Evolutionary conservation across 306 rosid species (phyloP).

Genomic region (Pachyrhizus erosus): DNA sequence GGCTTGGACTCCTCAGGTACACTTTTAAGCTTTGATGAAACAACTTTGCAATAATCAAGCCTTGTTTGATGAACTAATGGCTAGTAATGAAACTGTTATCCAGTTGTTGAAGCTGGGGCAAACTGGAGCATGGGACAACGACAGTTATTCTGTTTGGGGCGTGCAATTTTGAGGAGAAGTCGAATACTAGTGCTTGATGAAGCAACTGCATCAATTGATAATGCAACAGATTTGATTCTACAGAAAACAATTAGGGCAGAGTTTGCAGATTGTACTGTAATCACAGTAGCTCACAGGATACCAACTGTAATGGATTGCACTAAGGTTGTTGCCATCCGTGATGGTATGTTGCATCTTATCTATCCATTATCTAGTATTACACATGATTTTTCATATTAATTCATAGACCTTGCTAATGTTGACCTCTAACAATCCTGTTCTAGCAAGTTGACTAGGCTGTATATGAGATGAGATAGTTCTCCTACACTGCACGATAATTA

Average conservation of each 20-base stretch:
- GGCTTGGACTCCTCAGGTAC: conserved; percentile 70
- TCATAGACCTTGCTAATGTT: background rate
- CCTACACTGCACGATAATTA: background rate
- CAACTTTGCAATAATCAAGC: background rate
- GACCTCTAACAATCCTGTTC: background rate
- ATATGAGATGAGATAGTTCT: background rate
- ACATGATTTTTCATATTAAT: background rate
- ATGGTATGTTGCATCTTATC: conserved; percentile 49
- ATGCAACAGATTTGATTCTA: background rate
- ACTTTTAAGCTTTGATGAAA: background rate
- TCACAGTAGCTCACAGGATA: background rate
- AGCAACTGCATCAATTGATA: conserved; percentile 19
- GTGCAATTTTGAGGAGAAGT: conserved; percentile 6
- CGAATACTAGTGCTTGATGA: background rate
- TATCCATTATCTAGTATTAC: background rate
- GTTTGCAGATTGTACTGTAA: conserved; percentile 4
- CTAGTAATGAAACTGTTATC: background rate
- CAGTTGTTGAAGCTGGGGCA: background rate
- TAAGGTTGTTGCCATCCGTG: conserved; percentile 67
- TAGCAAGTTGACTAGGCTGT: background rate
- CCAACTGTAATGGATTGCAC: conserved; percentile 36
- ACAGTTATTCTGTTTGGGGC: background rate
- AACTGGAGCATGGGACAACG: conserved; percentile 17
- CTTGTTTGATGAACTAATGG: background rate
- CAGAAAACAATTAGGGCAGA: background rate